Conservation (phyloP, 805 yeast species). For the Starmera caribaea region DNA sequence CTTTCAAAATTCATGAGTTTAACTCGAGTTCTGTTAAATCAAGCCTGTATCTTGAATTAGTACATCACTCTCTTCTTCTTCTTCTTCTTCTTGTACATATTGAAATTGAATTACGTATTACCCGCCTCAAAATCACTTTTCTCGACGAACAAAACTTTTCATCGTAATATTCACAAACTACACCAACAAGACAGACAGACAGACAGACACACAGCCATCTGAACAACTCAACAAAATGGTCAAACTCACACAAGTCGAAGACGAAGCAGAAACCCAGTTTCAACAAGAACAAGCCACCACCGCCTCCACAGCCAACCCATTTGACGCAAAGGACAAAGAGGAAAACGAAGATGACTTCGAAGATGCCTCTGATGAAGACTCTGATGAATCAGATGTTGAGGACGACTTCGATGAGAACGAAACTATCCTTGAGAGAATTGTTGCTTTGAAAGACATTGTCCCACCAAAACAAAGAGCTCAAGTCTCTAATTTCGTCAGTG, state of each 20-base stretch:
- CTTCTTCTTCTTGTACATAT: no score
- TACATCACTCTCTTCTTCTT: no score
- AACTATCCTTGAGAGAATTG: slow-evolving; percentile 76
- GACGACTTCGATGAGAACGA: slow-evolving; percentile 81
- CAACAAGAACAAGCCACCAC: slow-evolving; percentile 13
- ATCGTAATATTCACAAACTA: no score
- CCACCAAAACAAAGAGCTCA: slow-evolving; percentile 76
- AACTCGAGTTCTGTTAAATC: no score
- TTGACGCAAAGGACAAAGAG: slow-evolving; percentile 25
- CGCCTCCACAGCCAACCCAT: no score
- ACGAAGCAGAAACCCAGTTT: slow-evolving; percentile 28
- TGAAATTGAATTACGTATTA: no score
- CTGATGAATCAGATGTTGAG: slow-evolving; percentile 46
- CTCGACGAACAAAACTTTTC: background rate
- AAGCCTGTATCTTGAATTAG: no score
- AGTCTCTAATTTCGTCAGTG: slow-evolving; percentile 23
- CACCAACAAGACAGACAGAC: no score
- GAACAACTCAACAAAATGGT: slow-evolving; percentile 40
- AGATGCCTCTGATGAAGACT: slow-evolving; percentile 30
- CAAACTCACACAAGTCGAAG: slow-evolving; percentile 64
- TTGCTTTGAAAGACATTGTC: slow-evolving; percentile 84
- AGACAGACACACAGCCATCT: no score
- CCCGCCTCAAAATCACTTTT: background rate
- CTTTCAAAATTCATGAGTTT: no score
- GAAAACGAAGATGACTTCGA: slow-evolving; percentile 23